Percentiles rank a stretch among this genome's conserved stretches.
Conservation (phyloP, 306 rosid species). For the Cicer judaicum region DNA sequence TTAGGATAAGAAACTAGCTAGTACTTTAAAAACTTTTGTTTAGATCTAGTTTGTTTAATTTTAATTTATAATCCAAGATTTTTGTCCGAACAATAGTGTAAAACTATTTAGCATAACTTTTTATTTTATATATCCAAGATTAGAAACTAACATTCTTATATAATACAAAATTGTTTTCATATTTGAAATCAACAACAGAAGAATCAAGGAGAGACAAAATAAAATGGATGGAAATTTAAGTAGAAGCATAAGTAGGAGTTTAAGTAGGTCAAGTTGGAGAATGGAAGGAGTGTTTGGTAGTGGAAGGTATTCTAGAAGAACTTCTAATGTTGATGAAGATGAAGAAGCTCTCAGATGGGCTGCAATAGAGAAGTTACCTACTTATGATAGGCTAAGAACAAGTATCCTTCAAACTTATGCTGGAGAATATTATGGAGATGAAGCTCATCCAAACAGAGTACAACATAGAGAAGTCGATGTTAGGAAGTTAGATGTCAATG, state of each 20-base stretch:
- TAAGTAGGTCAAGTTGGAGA: constrained; percentile 73
- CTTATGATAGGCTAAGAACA: constrained; percentile 82
- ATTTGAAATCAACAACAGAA: constrained; percentile 5
- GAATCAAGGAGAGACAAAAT: not conserved
- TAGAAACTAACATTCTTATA: not conserved
- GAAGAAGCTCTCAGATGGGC: constrained; percentile 96
- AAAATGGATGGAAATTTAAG: constrained; percentile 60
- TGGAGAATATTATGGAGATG: constrained; percentile 43
- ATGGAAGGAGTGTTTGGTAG: constrained; percentile 70
- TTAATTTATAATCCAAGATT: not conserved
- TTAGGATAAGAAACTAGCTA: not conserved
- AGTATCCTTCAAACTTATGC: constrained; percentile 64
- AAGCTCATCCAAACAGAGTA: constrained; percentile 32
- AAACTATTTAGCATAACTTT: not conserved
- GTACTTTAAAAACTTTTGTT: not conserved
- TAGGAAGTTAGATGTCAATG: constrained; percentile 59
- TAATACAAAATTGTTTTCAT: not conserved
- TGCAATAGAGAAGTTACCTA: constrained; percentile 87
- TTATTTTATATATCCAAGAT: not conserved
- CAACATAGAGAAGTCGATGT: constrained; percentile 77
- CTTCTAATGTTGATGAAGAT: constrained; percentile 60
- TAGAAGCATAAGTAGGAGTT: constrained; percentile 60
- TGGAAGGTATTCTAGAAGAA: constrained; percentile 62
- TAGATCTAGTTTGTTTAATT: not conserved
- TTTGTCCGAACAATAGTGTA: too few relatives aligned